Conservation (phyloP, 2,329 filamentous ascomycete species). For the Penicillium sp. region DNA sequence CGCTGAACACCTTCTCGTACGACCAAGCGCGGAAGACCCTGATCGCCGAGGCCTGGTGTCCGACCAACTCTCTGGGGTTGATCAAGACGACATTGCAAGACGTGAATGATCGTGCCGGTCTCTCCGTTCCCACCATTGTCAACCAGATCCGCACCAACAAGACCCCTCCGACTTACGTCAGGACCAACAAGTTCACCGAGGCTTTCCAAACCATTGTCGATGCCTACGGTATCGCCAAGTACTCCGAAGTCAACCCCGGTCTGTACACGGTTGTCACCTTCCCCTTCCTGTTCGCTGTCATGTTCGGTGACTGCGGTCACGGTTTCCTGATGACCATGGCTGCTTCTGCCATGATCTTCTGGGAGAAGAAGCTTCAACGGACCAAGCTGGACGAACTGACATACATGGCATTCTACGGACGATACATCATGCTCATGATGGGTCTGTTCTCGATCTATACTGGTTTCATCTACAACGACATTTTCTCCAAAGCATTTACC, state of each 20-base stretch:
- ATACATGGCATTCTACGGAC: constrained; percentile 97
- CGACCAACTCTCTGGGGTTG: constrained; percentile 82
- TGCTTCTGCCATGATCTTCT: constrained; percentile 92
- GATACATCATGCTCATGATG: constrained; percentile 99
- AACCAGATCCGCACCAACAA: constrained; percentile 97
- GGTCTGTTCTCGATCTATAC: constrained; percentile 96
- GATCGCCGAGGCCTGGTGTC: constrained; percentile 97
- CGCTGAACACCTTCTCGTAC: constrained; percentile 94
- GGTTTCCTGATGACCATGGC: constrained; percentile 84
- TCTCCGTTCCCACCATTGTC: constrained; percentile 97
- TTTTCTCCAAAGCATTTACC: constrained; percentile 90
- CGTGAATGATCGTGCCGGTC: constrained; percentile 90
- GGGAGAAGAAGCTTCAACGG: constrained; percentile 76
- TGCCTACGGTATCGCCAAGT: constrained; percentile 95
- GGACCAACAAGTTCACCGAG: constrained; percentile 98
- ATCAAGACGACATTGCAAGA: constrained; percentile 95
- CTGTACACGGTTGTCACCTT: constrained; percentile 96
- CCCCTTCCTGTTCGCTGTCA: constrained; percentile 99
- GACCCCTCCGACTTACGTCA: constrained; percentile 94
- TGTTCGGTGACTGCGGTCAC: constrained; percentile 98
- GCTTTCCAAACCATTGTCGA: constrained; percentile 99
- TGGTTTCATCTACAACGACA: constrained; percentile 95
- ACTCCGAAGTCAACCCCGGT: constrained; percentile 94
- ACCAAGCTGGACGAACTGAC: constrained; percentile 98
- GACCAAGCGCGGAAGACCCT: constrained; percentile 93